Conservation (phyloP, 768 basidiomycete genomes). For the Auricularia sp. region DNA sequence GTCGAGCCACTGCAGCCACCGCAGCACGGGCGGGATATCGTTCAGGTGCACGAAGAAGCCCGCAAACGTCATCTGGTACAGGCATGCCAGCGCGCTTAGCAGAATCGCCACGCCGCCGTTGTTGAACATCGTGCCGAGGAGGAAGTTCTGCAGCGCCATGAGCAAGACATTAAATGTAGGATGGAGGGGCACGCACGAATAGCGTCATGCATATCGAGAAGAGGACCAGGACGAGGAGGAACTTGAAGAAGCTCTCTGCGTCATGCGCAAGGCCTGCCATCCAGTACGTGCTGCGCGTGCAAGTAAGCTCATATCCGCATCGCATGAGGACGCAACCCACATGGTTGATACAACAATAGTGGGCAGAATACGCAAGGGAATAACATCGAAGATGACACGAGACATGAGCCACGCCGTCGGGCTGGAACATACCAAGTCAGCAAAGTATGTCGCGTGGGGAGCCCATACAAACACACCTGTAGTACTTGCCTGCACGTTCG, state of each 20-base stretch:
- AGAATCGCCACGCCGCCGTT: constrained; percentile 90
- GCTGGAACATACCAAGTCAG: constrained; percentile 18
- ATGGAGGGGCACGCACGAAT: constrained; percentile 43
- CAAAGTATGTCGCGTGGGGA: too few species aligned
- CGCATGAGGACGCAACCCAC: constrained; percentile 31
- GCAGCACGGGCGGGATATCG: constrained; percentile 78
- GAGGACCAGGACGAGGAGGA: constrained; percentile 77
- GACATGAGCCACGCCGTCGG: constrained; percentile 89
- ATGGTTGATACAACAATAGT: constrained; percentile 80
- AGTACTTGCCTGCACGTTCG: constrained; percentile 77
- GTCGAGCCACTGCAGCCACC: constrained; percentile 90
- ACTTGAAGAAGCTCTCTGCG: constrained; percentile 88
- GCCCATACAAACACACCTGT: constrained; percentile 43
- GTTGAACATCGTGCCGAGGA: constrained; percentile 71
- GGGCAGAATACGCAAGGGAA: constrained; percentile 82
- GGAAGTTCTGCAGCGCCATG: constrained; percentile 57
- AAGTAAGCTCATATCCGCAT: constrained; percentile 3
- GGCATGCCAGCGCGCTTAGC: constrained; percentile 61
- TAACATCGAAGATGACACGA: constrained; percentile 77
- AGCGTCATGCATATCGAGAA: constrained; percentile 81
- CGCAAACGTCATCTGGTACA: constrained; percentile 81
- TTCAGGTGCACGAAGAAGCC: constrained; percentile 88
- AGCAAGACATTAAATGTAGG: neutral
- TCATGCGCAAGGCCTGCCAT: constrained; percentile 84
- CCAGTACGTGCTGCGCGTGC: constrained; percentile 62